Base-by-base conservation (phyloP, 495 filamentous ascomycete genomes). In the Xylaria castorea region DNA sequence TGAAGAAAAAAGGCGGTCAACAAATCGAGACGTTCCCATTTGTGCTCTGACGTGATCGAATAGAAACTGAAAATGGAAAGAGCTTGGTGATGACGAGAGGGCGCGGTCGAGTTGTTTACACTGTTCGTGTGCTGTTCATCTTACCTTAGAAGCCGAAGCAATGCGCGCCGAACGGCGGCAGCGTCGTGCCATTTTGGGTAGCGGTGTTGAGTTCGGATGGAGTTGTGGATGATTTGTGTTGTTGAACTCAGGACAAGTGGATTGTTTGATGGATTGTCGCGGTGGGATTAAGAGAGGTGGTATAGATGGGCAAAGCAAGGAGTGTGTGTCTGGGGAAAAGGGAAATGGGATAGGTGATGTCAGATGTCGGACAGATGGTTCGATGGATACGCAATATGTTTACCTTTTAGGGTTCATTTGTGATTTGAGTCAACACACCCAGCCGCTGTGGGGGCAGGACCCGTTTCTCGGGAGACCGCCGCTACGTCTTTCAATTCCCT, bases 111-210 rank as follows among this genome's bases (percentile, higher is more conserved):
- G 25, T 57, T 68, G 57, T 42, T 34, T 64, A 55, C 70, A 75
- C 75, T 70, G 62, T 72, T 69, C 5, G 16, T 12, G 14, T 57
- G 12, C 14, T 51, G 38, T 42, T 42, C 64, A 70, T 72, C 80
- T 79, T 75, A 86, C 85, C 81, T 81, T 83, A 57, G 79, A 75
- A 72, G 76, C 67, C 75, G 80, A 83, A 62, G 85, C 85, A 73
- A 87, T 74, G 73, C 85, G 85, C 78, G 84, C 83, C 70, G 85
- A 87, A 38, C 81, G 81, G 79, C 85, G 85, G 71, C 83, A 83
- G 34, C 77, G 72, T 22, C 66, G 68, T 57, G 76, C 76, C 83
- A 85, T 85, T 60, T 72, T 73, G 63, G 57, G 14, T 12, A 46
- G 34, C 46, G 27, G 61, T 57, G 50, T 60, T 60, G 46, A 32